Evolutionary conservation across 176 grass and related monocot species (phyloP).

Genomic region (Oryza coarctata): DNA sequence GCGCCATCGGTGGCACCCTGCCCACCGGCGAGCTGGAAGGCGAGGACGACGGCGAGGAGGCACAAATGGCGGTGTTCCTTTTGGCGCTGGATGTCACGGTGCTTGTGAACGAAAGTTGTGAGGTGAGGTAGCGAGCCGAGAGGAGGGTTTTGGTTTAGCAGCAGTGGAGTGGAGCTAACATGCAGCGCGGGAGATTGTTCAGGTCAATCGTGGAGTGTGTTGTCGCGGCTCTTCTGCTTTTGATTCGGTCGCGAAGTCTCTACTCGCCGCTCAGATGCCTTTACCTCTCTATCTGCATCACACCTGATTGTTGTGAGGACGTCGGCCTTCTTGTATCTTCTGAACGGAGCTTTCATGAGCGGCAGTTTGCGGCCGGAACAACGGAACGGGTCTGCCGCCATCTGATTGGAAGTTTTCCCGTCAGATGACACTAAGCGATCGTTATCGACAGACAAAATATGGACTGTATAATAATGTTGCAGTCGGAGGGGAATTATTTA

Average conservation of each 20-base stretch:
- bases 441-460: not conserved
- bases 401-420: not conserved
- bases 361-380: constrained; percentile 18
- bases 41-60: not conserved
- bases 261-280: constrained; percentile 30
- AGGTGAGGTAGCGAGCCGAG: not conserved
- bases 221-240: constrained; percentile 31
- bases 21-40: not conserved
- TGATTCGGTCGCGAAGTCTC: constrained; percentile 23
- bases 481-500: too few relatives aligned
- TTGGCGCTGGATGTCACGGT: not conserved
- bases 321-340: not conserved
- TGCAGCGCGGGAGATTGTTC: not conserved
- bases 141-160: not conserved
- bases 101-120: not conserved
- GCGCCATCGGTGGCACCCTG: not conserved
- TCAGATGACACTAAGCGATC: constrained; percentile 19
- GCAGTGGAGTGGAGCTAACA: not conserved
- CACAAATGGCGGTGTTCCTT: constrained; percentile 23
- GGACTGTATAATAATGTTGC: not conserved
- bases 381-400: constrained; percentile 32
- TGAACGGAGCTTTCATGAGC: constrained; percentile 20
- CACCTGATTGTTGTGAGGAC: not conserved
- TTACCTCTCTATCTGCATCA: not conserved
- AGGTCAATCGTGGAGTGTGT: constrained; percentile 5